Evolutionary conservation across 805 yeast genomes (phyloP).

Genomic region (Saturnispora zaruensis): DNA sequence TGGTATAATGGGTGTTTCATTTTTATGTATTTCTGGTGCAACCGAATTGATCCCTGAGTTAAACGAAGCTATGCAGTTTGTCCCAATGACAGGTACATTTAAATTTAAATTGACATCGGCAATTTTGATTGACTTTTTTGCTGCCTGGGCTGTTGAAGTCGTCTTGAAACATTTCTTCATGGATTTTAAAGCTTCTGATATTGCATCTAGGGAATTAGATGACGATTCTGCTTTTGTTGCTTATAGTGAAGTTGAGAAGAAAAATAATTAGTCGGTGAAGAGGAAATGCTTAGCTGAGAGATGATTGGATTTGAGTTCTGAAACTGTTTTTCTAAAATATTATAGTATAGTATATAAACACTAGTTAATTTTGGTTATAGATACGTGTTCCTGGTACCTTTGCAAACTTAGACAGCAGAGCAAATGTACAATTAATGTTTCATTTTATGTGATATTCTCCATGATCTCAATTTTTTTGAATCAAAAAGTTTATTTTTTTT

Average conservation of each 20-base stretch:
- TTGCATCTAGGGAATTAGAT: conserved; percentile 42
- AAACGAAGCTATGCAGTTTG: conserved; percentile 86
- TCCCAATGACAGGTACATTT: conserved; percentile 70
- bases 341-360: not conserved
- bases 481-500: not conserved
- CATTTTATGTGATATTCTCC: too few relatives aligned
- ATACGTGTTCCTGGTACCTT: not conserved
- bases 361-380: not conserved
- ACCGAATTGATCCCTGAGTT: conserved; percentile 93
- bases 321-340: too few relatives aligned
- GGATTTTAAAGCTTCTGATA: conserved; percentile 89
- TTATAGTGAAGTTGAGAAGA: not conserved
- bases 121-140: conserved; percentile 66
- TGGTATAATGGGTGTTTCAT: conserved; percentile 87
- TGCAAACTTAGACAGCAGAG: not conserved
- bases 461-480: not conserved
- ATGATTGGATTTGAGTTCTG: not conserved
- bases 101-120: conserved; percentile 67
- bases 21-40: conserved; percentile 79
- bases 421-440: not conserved
- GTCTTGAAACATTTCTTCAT: conserved; percentile 77
- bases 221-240: conserved; percentile 13
- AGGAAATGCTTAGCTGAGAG: not conserved
- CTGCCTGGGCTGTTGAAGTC: conserved; percentile 69
- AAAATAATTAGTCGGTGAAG: conserved; percentile 7